phyloP scores from a whole-genome alignment of 805 yeast genomes.

The Saturnispora sekii region DNA sequence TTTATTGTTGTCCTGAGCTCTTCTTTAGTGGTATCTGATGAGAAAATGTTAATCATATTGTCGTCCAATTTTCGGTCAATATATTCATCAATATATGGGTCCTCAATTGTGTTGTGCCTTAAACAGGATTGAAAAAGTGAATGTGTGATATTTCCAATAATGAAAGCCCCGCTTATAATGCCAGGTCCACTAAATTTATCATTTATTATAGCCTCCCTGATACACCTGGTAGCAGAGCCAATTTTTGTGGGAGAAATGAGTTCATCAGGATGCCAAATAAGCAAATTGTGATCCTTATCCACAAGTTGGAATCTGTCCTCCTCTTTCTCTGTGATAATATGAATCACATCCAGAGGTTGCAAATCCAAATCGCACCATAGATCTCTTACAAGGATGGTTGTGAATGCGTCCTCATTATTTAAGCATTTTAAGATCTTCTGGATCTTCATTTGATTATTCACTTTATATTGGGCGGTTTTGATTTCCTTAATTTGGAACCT shows the following conservation, averaged over 20 bases:
- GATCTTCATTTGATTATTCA: conserved; percentile 23
- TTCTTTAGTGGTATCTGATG: conserved; percentile 42
- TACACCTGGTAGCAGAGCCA: conserved; percentile 67
- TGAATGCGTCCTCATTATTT: conserved; percentile 25
- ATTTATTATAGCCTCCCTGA: conserved; percentile 57
- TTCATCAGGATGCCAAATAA: conserved; percentile 78
- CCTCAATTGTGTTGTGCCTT: conserved; percentile 27
- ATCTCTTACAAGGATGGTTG: conserved; percentile 47
- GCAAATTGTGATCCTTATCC: conserved; percentile 48
- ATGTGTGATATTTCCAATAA: conserved; percentile 81
- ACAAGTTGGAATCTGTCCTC: conserved; percentile 32
- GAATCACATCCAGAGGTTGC: conserved; percentile 46
- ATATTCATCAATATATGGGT: conserved; percentile 28
- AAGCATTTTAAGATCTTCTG: conserved; percentile 50
- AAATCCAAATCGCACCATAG: conserved; percentile 47
- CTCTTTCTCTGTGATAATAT: conserved; percentile 38
- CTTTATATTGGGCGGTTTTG: conserved; percentile 24
- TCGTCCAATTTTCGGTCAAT: conserved; percentile 24
- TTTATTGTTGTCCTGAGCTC: conserved; percentile 34
- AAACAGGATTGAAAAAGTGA: conserved; percentile 58
- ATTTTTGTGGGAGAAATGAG: conserved; percentile 74
- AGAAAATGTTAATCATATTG: conserved; percentile 33
- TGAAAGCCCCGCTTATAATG: conserved; percentile 50
- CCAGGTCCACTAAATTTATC: conserved; percentile 53
- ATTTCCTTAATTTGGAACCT: conserved; percentile 37